Evolutionary conservation across 2,329 filamentous ascomycete species (phyloP), one percentile per base, ranked within the genome.

Genomic region (Teratosphaeria viscida): DNA sequence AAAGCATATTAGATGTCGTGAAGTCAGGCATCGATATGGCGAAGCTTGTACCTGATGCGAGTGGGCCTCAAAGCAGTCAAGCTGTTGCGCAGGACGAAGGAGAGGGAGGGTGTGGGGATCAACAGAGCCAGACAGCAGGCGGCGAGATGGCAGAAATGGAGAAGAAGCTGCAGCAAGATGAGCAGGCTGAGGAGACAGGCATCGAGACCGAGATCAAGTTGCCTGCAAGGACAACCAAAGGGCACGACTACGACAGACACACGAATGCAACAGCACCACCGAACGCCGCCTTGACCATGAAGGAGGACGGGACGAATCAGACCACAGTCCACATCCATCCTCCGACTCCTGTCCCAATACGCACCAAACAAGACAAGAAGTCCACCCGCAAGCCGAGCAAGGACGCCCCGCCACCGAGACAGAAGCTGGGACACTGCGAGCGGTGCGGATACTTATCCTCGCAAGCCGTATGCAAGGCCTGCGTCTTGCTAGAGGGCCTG

Each of bases 1-100:
- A 92, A 69, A 92, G 92, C 3, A 97, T 99, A 57, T 72, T 99
- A 59, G 94, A 99, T 71, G 90, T 99, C 57, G 92, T 99, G 32
- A 82, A 88, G 60, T 96, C 92, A 70, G 94, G 94, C 43, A 92
- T 97, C 73, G 94, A 97, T 65, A 96, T 99, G 89, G 92, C 91
- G 10, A 85, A 84, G 60, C 78, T 97, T n/a, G 89, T 94, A 0
- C 88, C 88, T 0, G 79, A 69, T 54, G 66, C 79, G 14, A 73
- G 82, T 16, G 77, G 78, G 26, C 72, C 75, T 8, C 79, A 78
- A 68, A 37, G 53, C 29, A 55, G 32, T 4, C 27, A 34, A 14
- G 19, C 32, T 16, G 7, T 3, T 14, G 55, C 23, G 16, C 16
- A 47, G 12, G 53, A 54, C 5, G 53, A 12, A 54, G 43, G 19